These are phyloP conservation scores for Suillus bovinus DNA, from an alignment of 768 basidiomycete genomes.

Conservation along the genomic window DNA sequence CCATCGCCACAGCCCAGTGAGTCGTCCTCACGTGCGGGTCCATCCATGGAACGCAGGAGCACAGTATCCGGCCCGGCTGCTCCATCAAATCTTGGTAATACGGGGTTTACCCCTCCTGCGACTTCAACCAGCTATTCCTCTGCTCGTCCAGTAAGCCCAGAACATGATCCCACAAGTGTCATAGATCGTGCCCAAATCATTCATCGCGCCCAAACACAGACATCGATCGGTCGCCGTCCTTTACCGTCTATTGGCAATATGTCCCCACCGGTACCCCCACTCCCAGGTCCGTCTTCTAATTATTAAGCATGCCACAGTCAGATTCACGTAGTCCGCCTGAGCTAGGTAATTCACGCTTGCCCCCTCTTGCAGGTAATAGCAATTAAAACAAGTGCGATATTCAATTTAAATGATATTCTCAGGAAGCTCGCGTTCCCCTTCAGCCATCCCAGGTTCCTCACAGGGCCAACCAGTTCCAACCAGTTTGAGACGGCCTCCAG, in stretches of 20 bases:
- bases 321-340: neutral
- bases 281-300: conserved; percentile 2
- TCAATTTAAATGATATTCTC: neutral
- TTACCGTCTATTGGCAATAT: conserved; percentile 21
- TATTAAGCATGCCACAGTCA: neutral
- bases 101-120: neutral
- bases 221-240: conserved; percentile 28
- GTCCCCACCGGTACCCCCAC: conserved; percentile 5
- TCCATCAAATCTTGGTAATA: neutral
- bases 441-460: neutral
- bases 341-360: neutral
- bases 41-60: conserved; percentile 25
- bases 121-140: neutral
- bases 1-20: conserved; percentile 14
- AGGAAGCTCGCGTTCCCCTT: neutral
- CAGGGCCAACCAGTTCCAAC: neutral
- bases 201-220: conserved; percentile 13
- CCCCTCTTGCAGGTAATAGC: neutral
- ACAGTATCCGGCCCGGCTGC: conserved; percentile 23
- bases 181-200: neutral
- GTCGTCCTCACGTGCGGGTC: neutral
- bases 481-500: neutral
- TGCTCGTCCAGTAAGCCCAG: neutral
- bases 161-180: conserved; percentile 7
- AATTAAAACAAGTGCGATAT: neutral